phyloP scores from a whole-genome alignment of 192 early-diverging fungal genomes.

The Linnemannia zychae region DNA sequence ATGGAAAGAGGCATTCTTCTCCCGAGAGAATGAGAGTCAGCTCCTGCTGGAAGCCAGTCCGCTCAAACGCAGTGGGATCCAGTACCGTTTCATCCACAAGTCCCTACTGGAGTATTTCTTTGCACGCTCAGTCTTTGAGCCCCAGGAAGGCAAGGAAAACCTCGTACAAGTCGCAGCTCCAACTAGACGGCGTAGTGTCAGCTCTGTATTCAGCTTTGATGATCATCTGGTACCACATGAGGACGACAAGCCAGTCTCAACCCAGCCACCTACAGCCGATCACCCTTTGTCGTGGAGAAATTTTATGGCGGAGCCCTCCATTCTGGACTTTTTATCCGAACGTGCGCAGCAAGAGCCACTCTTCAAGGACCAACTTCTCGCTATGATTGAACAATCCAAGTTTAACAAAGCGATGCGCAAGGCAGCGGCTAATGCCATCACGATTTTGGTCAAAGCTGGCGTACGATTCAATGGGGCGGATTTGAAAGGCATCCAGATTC shows the following conservation, averaged over 20 bases:
- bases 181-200: constrained; percentile 22
- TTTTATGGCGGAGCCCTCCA: constrained; percentile 13
- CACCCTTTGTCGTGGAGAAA: constrained; percentile 12
- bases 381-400: constrained; percentile 9
- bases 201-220: constrained; percentile 18
- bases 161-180: constrained; percentile 9
- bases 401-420: not conserved
- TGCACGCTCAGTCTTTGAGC: constrained; percentile 23
- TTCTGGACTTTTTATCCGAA: constrained; percentile 7
- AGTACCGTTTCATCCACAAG: constrained; percentile 25
- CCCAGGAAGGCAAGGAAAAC: constrained; percentile 13
- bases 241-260: constrained; percentile 9
- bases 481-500: too few species aligned
- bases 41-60: constrained; percentile 28
- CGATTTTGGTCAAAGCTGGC: too few species aligned
- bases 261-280: constrained; percentile 11
- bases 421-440: constrained; percentile 13
- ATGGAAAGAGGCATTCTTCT: constrained; percentile 29
- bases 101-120: constrained; percentile 20
- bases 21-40: constrained; percentile 11
- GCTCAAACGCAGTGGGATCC: constrained; percentile 16
- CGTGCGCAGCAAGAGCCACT: constrained; percentile 11
- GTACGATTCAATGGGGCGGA: too few species aligned
- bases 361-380: constrained; percentile 13
- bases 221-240: constrained; percentile 8